These are phyloP conservation scores for Boletus semigastroideus DNA, from an alignment of 1,284 basidiomycete genomes.

Conservation along the genomic window DNA sequence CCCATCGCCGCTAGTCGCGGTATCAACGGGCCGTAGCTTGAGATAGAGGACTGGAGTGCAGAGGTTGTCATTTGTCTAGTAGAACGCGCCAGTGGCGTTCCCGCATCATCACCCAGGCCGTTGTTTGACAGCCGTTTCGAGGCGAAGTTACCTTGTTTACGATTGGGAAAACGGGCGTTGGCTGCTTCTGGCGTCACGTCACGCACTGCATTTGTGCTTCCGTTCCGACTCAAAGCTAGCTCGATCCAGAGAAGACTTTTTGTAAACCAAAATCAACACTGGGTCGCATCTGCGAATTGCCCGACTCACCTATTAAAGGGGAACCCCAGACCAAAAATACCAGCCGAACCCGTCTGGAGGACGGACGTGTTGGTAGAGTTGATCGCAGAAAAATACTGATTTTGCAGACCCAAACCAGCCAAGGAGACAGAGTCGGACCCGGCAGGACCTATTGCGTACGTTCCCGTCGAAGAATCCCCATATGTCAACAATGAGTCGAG, in stretches of 20 bases:
- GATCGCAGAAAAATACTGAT: conserved; percentile 53
- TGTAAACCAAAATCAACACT: conserved; percentile 5
- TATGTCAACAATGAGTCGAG: conserved; percentile 45
- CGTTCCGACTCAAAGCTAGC: conserved; percentile 22
- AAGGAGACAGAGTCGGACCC: conserved; percentile 46
- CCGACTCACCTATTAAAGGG: conserved; percentile 48
- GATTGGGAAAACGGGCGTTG: conserved; percentile 6
- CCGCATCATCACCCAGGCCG: neutral
- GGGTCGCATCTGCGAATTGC: neutral
- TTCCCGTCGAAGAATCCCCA: conserved; percentile 55
- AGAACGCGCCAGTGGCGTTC: conserved; percentile 6
- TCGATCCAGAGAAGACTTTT: conserved; percentile 35
- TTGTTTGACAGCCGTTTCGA: conserved; percentile 19
- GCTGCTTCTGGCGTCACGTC: neutral
- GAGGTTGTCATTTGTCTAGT: conserved; percentile 12
- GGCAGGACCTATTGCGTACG: conserved; percentile 49
- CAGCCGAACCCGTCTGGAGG: conserved; percentile 41
- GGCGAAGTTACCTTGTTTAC: conserved; percentile 15
- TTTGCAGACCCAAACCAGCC: conserved; percentile 41
- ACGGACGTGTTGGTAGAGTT: conserved; percentile 55
- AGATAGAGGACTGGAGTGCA: conserved; percentile 25
- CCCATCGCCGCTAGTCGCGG: conserved; percentile 38
- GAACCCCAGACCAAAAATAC: conserved; percentile 61
- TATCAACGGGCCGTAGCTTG: conserved; percentile 36
- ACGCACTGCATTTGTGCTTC: neutral